Evolutionary conservation across 176 grass and related monocot genomes (phyloP).

Genomic region (Stipa capillata): DNA sequence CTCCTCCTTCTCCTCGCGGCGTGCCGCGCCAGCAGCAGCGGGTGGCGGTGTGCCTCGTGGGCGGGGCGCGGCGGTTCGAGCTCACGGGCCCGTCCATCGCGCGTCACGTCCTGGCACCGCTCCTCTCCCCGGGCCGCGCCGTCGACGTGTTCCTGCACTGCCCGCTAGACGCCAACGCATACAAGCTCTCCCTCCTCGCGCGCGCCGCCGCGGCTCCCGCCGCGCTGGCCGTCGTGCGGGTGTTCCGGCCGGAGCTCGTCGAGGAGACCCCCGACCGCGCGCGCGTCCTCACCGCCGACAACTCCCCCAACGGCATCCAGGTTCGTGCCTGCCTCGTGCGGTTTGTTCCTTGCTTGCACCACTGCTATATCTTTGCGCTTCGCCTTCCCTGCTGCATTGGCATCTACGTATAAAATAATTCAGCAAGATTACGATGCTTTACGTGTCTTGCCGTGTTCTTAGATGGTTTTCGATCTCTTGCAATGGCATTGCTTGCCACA

Average conservation of each 20-base stretch:
- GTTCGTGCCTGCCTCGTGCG: too few relatives aligned
- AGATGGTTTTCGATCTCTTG: too few relatives aligned
- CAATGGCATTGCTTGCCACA: too few relatives aligned
- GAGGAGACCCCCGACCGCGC: constrained; percentile 22
- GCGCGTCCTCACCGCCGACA: constrained; percentile 34
- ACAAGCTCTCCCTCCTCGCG: constrained; percentile 57
- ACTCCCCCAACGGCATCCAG: constrained; percentile 88
- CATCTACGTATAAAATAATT: too few relatives aligned
- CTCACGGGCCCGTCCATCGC: constrained; percentile 59
- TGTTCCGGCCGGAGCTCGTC: constrained; percentile 27
- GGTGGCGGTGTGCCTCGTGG: constrained; percentile 73
- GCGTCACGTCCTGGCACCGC: constrained; percentile 26
- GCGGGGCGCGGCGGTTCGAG: constrained; percentile 65
- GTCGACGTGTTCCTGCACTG: constrained; percentile 71
- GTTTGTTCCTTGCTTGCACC: background rate
- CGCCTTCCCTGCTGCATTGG: too few relatives aligned
- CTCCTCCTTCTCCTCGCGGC: too few relatives aligned
- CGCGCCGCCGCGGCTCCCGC: background rate
- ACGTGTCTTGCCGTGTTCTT: too few relatives aligned
- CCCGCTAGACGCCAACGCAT: constrained; percentile 59
- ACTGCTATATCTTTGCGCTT: background rate
- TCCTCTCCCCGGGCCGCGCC: background rate
- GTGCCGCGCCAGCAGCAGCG: too few relatives aligned
- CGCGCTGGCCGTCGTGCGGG: constrained; percentile 32
- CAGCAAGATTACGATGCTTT: too few relatives aligned